Conservation (phyloP, 495 filamentous ascomycete species). For the Xylaria grammica region DNA sequence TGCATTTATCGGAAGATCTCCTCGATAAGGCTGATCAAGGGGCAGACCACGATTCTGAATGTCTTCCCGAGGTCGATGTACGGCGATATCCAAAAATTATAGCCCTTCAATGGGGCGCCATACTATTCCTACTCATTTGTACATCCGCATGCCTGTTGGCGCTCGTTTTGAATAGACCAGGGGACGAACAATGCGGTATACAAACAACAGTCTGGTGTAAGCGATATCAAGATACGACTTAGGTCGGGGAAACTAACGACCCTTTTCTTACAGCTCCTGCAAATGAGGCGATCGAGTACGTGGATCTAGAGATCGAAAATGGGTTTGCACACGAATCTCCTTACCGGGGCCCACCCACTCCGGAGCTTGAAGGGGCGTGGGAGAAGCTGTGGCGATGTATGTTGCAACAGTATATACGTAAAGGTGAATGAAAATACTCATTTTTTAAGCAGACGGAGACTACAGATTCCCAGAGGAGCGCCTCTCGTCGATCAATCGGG, state of each 20-base stretch:
- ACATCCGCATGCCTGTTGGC: background rate
- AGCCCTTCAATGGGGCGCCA: background rate
- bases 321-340: slow-evolving; percentile 4
- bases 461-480: background rate
- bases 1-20: background rate
- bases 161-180: background rate
- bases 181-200: slow-evolving; percentile 2
- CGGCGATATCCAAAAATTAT: slow-evolving; percentile 1
- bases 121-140: background rate
- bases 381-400: background rate
- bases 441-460: background rate
- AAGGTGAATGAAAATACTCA: background rate
- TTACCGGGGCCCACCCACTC: slow-evolving; percentile 5
- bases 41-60: background rate
- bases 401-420: background rate
- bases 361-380: slow-evolving; percentile 8
- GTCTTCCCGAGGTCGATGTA: background rate
- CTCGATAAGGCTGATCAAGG: too few species aligned
- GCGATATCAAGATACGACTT: background rate
- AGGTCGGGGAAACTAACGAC: background rate
- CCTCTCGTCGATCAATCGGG: background rate
- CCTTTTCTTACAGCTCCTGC: background rate
- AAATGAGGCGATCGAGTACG: slow-evolving; percentile 7
- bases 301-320: background rate
- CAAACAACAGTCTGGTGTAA: slow-evolving; percentile 11